Evolutionary conservation across 2,329 filamentous ascomycete genomes (phyloP).

Genomic region (Aspergillus hortae): DNA sequence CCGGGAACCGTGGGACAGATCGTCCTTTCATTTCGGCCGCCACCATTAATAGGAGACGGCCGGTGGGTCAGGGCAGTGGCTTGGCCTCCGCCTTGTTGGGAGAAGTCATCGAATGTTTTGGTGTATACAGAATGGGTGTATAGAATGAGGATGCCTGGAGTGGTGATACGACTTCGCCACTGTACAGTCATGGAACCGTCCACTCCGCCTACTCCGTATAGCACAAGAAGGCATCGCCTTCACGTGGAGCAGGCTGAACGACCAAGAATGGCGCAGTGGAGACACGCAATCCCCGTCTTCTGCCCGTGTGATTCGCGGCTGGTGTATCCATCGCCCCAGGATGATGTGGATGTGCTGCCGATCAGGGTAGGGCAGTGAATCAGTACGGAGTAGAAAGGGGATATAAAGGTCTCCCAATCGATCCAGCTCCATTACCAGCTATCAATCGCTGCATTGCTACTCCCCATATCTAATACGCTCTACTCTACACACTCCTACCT

Average conservation of each 20-base stretch:
- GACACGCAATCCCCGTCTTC: not conserved
- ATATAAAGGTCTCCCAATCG: not conserved
- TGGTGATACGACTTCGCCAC: not conserved
- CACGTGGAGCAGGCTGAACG: no score
- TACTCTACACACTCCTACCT: not conserved
- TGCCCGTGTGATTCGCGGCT: not conserved
- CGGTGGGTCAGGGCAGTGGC: not conserved
- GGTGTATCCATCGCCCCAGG: not conserved
- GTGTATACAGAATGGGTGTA: no score
- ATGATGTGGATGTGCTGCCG: not conserved
- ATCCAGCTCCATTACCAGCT: not conserved
- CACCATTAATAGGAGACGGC: not conserved
- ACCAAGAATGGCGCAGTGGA: not conserved
- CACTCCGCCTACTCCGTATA: no score
- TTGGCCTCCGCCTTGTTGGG: not conserved
- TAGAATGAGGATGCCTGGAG: not conserved
- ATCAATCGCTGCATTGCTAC: not conserved
- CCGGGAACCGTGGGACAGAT: not conserved
- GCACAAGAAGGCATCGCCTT: no score
- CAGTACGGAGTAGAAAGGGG: not conserved
- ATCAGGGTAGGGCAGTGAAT: not conserved
- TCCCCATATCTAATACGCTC: not conserved
- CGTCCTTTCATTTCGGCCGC: slow-evolving; percentile 1
- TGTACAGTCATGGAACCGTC: not conserved
- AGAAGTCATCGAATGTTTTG: no score